Evolutionary conservation across 2,329 filamentous ascomycete genomes (phyloP), one percentile per base, ranked within the genome.

Genomic region (Cercospora sp.): DNA sequence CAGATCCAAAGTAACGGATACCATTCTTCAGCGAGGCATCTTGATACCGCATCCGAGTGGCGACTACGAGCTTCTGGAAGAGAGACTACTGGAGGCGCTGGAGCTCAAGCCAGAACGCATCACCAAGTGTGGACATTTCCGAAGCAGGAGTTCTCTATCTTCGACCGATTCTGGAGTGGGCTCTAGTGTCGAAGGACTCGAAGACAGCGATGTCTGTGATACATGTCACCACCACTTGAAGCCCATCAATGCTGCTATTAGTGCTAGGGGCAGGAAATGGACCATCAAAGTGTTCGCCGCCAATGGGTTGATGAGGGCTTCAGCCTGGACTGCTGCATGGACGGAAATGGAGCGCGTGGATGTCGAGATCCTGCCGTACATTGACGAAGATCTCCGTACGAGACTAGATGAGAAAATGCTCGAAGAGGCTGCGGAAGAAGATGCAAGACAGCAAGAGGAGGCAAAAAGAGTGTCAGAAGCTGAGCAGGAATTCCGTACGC

Each of bases 321-420:
- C 93, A 0, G 94, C 95, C 0, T 99, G 95, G 95, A 88, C 88
- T 4, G 94, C 94, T 2, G 94, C 92, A 67, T 99, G 94, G 94
- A 91, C 88, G 73, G 94, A 98, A 80, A 99, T 99, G 95, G 95
- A 99, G 81, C 88, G 94, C n/a, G 92, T 98, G 0, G 95, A 99
- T 76, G 92, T 97, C 1, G 94, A 98, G 79, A 88, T 99, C 63
- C 88, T 91, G 74, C 91, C 95, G 3, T 87, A 90, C 75, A 85
- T 93, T 10, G 86, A 88, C 18, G 79, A 86, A 0, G 80, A 83
- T 1, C 77, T 90, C 12, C 85, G 88, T 64, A 84, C 85, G 18
- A 87, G 88, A 71, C 81, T 93, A 21, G 86, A 89, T 62, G 74
- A 70, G n/a, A 76, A 73, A 67, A 81, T 81, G n/a, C 69, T 79